A percentile compares a stretch with the other conserved stretches of the same genome.
Conservation (phyloP, 2,329 filamentous ascomycete genomes). For the Trichoderma polysporum region DNA sequence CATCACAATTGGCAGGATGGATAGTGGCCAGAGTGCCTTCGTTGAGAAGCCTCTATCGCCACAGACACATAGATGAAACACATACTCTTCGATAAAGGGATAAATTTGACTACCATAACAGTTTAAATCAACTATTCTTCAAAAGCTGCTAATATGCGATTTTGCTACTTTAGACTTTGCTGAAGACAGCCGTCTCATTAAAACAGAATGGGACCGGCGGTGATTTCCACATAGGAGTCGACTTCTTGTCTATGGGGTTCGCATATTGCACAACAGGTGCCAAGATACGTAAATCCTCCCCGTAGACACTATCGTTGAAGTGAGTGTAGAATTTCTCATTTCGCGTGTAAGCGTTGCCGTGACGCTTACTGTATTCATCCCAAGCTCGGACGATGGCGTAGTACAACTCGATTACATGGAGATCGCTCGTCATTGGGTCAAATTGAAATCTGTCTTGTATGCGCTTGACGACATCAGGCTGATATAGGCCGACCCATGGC, state of each 20-base stretch:
- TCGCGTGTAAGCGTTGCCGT: not conserved
- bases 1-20: too few species aligned
- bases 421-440: not conserved
- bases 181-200: not conserved
- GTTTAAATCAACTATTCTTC: not conserved
- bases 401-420: not conserved
- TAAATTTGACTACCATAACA: not conserved
- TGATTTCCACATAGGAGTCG: not conserved
- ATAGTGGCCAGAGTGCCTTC: too few species aligned
- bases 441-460: not conserved
- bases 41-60: too few species aligned
- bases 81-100: not conserved
- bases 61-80: not conserved
- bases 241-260: not conserved
- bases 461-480: not conserved
- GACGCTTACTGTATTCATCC: not conserved
- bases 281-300: not conserved
- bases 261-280: not conserved
- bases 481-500: not conserved
- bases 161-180: not conserved
- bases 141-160: not conserved
- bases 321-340: not conserved
- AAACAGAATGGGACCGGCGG: not conserved
- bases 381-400: not conserved
- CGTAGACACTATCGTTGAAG: not conserved